Evolutionary conservation across 1,284 basidiomycete genomes (phyloP).

Genomic region (Tremellales sp.): DNA sequence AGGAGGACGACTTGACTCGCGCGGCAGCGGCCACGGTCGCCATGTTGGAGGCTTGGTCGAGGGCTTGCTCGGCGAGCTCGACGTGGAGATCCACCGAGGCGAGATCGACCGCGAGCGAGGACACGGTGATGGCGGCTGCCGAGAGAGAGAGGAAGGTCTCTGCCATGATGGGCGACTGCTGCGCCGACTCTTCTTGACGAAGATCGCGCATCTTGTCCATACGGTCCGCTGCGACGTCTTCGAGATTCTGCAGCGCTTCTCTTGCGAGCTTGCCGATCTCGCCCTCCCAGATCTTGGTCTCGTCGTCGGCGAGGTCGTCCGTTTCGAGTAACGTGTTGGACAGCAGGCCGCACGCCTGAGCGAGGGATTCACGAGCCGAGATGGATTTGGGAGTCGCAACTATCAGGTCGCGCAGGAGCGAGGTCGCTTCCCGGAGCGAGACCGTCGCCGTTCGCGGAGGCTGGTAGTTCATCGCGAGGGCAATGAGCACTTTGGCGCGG

Average conservation of each 20-base stretch:
- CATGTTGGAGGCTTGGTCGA: constrained; percentile 48
- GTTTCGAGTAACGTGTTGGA: constrained; percentile 26
- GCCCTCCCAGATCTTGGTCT: constrained; percentile 28
- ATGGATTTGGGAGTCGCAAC: constrained; percentile 24
- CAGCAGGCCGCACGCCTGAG: constrained; percentile 27
- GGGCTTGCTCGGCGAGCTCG: constrained; percentile 43
- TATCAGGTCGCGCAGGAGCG: constrained; percentile 22
- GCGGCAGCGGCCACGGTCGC: constrained; percentile 34
- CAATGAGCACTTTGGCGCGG: constrained; percentile 35
- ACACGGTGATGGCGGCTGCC: constrained; percentile 32
- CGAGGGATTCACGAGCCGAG: constrained; percentile 27
- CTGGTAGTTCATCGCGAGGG: constrained; percentile 34
- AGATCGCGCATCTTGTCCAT: constrained; percentile 38
- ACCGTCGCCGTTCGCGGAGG: constrained; percentile 23
- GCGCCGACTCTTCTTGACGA: constrained; percentile 25
- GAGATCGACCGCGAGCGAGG: constrained; percentile 28
- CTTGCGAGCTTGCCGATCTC: constrained; percentile 32
- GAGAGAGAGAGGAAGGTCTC: constrained; percentile 40
- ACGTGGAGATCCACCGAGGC: constrained; percentile 36
- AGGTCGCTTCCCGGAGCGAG: constrained; percentile 31
- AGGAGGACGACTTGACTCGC: constrained; percentile 24
- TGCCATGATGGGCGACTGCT: constrained; percentile 35
- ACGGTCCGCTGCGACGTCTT: constrained; percentile 43
- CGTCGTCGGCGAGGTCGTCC: constrained; percentile 27
- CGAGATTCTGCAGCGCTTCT: constrained; percentile 35